Percentiles rank a stretch among this genome's conserved stretches.
Conservation (phyloP, 352 stramenopile genomes). For the Phytophthora litchii region DNA sequence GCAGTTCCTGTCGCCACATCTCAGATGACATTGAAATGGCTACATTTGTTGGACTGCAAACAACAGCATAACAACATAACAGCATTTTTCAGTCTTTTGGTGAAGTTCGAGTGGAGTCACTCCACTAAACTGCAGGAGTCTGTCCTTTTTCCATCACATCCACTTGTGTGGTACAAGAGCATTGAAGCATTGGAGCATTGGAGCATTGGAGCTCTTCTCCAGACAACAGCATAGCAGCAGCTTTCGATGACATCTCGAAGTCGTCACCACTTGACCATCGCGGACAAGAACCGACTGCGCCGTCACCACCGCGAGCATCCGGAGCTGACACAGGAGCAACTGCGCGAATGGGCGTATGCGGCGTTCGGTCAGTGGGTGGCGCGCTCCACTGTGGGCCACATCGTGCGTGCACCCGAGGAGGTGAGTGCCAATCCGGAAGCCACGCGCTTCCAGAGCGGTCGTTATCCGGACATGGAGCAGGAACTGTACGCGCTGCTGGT, state of each 20-base stretch:
- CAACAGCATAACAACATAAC: too few species aligned
- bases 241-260: slow-evolving; percentile 8
- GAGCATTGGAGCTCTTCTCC: not conserved
- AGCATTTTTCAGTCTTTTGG: too few species aligned
- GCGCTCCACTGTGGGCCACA: slow-evolving; percentile 40
- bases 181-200: slow-evolving; percentile 11
- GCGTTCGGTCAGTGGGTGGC: slow-evolving; percentile 35
- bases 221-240: slow-evolving; percentile 28
- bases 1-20: slow-evolving; percentile 46
- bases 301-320: slow-evolving; percentile 26
- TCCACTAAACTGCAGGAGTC: too few species aligned
- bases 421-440: slow-evolving; percentile 35
- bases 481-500: slow-evolving; percentile 23
- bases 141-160: not conserved
- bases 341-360: slow-evolving; percentile 36
- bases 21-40: slow-evolving; percentile 1
- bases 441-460: slow-evolving; percentile 40
- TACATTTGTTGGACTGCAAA: too few species aligned
- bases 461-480: slow-evolving; percentile 41
- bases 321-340: slow-evolving; percentile 40
- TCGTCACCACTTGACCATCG: slow-evolving; percentile 45
- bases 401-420: slow-evolving; percentile 33
- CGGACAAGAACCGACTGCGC: slow-evolving; percentile 38
- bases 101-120: too few species aligned
- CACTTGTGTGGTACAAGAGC: slow-evolving; percentile 11